Evolutionary conservation across 1,284 basidiomycete genomes (phyloP), one percentile per base, ranked within the genome.

Genomic region (Tylopilus sp.): DNA sequence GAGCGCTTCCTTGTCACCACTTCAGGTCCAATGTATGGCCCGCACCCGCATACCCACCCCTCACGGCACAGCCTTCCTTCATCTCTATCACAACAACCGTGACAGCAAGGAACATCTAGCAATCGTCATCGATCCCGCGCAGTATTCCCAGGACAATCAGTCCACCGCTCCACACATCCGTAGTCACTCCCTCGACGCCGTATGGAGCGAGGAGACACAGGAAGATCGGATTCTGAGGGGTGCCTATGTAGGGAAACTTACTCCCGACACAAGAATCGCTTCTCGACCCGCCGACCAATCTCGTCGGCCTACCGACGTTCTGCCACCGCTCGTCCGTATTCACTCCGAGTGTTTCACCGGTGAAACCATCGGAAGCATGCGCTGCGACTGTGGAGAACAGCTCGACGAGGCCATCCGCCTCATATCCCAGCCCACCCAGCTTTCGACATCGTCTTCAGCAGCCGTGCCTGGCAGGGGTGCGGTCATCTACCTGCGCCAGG

Each of bases 331-430:
- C 45, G 86, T 99, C 29, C 84, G 97, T 19, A 95, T 99, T 46
- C 97, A 99, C 71, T 96, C 92, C 18, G 97, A 99, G 67, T 99
- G 97, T 69, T 99, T 95, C 70, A 99, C 97, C 0, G 97, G 97
- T 35, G 97, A 99, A 71, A 99, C 95, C 9, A 86, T 98, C 52
- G 97, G 97, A 10, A 96, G 92, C 64, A 95, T 97, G 86, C 86
- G 97, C 28, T 99, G 97, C 68, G 97, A 99, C 68, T 99, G 97
- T 64, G 97, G 97, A 16, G 95, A 99, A 69, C 97, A 99, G 68
- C 78, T 99, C 13, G 94, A 98, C 69, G 95, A 98, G 68, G 94
- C 97, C 23, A 86, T 99, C 57, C 83, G 93, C 9, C 84, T 89
- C 56, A 98, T 99, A 57, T 89, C 88, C 15, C 79, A 84, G 63